Evolutionary conservation across 2,329 filamentous ascomycete genomes (phyloP).

Genomic region (Alternaria hordeiaustralica): DNA sequence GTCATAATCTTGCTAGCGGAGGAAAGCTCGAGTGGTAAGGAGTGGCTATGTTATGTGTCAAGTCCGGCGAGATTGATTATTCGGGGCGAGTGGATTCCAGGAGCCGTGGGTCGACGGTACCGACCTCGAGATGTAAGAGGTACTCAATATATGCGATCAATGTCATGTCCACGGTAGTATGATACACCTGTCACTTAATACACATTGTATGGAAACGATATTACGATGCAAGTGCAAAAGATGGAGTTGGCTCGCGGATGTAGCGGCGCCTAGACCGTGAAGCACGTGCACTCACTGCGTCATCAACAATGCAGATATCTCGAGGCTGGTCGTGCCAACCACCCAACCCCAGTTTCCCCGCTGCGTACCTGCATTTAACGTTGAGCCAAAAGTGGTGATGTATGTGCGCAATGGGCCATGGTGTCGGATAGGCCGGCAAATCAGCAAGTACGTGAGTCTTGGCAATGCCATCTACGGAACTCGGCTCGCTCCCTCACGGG

Average conservation of each 20-base stretch:
- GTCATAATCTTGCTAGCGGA: conserved; percentile 31
- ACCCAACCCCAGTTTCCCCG: not conserved
- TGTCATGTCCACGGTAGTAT: not conserved
- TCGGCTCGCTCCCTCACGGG: conserved; percentile 10
- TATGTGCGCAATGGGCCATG: not conserved
- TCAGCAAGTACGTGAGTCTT: conserved; percentile 1
- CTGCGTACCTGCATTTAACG: conserved; percentile 7
- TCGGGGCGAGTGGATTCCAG: conserved; percentile 32
- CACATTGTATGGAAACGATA: not conserved
- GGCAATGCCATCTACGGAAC: conserved; percentile 9
- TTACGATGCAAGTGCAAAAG: not conserved
- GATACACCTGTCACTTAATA: not conserved
- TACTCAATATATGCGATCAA: not conserved
- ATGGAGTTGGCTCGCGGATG: not conserved
- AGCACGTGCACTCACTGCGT: not conserved
- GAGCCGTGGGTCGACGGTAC: conserved; percentile 23
- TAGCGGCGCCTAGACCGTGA: not conserved
- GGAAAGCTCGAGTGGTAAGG: conserved; percentile 28
- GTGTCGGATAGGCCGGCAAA: conserved; percentile 3
- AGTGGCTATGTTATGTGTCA: conserved; percentile 32
- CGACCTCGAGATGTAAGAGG: too few relatives aligned
- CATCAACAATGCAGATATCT: not conserved
- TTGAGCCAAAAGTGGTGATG: not conserved
- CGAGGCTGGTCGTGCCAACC: not conserved
- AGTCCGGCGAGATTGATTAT: conserved; percentile 24